Base-by-base conservation (phyloP, 2,329 filamentous ascomycete genomes). In the Plectosphaerella sp. region DNA sequence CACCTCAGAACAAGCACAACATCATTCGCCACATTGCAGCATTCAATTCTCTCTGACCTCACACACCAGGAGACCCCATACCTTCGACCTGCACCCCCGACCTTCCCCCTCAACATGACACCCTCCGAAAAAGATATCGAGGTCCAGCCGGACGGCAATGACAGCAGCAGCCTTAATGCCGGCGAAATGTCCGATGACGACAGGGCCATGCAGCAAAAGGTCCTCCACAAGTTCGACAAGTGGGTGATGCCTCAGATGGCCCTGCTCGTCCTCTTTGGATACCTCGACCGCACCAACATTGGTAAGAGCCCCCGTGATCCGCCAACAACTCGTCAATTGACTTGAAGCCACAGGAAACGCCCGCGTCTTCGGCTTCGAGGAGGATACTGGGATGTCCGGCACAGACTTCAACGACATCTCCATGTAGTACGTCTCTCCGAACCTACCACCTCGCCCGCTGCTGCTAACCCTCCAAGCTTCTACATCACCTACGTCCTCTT, bases 401-500 rank as follows among this genome's bases (percentile, higher is more conserved):
- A 51, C 50, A 3, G 41, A 43, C 16, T 43, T 60, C 45, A 61
- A 59, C 52, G 35, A 52, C 24, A 28, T 53, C 28, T 54, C 65
- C 3, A 52, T 45, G 47, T 43, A 41, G n/a, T 12, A 12, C 11
- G 11, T 37, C 4, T 37, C n/a, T 12, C 35, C 11, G 11, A 37
- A 37, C n/a, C 35, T n/a, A 22, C 22, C 22, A 22, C n/a, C 11
- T 37, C n/a, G 35, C 3, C 35, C 35, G n/a, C 7, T 14, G 18
- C 25, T 35, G 20, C 16, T 18, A 10, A n/a, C 48, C 14, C 4
- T 37, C 11, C 3, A 12, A 37, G 8, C 18, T 43, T 65, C 16
- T 66, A 60, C 45, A 43, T 69, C 6, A 57, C 66, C 5, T 68
- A 68, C 51, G 64, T 70, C 8, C 50, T 64, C 2, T 65, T 65